Evolutionary conservation across 2,329 filamentous ascomycete genomes (phyloP).

Genomic region (Pleurostoma richardsiae): DNA sequence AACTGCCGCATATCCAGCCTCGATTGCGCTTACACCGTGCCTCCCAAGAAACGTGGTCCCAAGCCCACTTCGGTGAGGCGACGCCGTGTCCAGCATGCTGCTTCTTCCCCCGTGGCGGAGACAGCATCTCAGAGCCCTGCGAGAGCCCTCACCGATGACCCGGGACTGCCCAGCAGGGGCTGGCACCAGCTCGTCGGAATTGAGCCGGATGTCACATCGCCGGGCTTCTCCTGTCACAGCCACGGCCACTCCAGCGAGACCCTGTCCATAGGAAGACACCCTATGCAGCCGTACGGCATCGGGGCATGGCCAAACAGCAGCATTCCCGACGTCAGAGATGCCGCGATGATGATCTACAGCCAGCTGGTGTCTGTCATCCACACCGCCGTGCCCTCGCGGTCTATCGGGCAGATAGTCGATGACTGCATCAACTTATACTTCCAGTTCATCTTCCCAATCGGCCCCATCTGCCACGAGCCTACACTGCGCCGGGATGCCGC

Average conservation of each 20-base stretch:
- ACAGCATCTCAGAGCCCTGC: neutral
- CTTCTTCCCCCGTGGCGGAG: neutral
- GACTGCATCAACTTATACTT: neutral
- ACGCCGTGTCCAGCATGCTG: neutral
- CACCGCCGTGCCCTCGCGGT: neutral
- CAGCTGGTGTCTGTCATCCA: neutral
- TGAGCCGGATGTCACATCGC: neutral
- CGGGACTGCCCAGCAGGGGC: neutral
- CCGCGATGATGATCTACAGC: neutral
- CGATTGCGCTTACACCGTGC: neutral
- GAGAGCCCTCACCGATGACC: neutral
- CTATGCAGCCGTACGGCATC: neutral
- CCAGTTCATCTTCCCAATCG: neutral
- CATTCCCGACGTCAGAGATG: neutral
- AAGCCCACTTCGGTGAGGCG: neutral
- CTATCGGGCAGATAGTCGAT: neutral
- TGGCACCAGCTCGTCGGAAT: neutral
- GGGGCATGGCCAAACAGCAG: neutral
- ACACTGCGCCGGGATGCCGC: neutral
- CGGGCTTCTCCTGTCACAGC: neutral
- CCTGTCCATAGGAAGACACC: neutral
- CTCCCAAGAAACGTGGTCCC: neutral
- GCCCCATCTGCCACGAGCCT: neutral
- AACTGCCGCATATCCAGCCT: neutral
- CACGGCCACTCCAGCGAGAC: neutral